Percentiles rank a stretch among this genome's conserved stretches.
Evolutionary conservation across 2,329 filamentous ascomycete species (phyloP).

Genomic region (Fragosphaeria purpurea): DNA sequence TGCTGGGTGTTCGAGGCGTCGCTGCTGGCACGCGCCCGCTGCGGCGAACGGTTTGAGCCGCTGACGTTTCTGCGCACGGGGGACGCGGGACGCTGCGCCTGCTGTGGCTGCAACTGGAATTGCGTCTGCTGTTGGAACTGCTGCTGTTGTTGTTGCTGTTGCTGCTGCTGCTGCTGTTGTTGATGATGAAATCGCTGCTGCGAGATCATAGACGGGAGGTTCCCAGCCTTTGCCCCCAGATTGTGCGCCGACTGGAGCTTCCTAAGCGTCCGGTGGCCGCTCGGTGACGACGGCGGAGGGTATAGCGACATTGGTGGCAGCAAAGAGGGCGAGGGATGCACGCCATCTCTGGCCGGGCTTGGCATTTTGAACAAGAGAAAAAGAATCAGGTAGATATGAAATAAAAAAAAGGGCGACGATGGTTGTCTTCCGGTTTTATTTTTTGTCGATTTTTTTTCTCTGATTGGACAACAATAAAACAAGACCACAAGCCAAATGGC

Average conservation of each 20-base stretch:
- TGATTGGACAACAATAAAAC: neutral
- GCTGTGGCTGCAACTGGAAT: constrained; percentile 33
- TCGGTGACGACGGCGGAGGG: constrained; percentile 49
- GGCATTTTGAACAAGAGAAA: constrained; percentile 16
- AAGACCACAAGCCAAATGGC: no score
- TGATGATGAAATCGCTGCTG: constrained; percentile 37
- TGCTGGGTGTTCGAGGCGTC: constrained; percentile 44
- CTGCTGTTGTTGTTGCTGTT: constrained; percentile 32
- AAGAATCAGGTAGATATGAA: no score
- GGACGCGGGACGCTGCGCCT: constrained; percentile 27
- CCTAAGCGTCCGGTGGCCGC: constrained; percentile 57
- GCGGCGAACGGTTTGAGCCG: constrained; percentile 30
- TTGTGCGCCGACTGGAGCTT: constrained; percentile 68
- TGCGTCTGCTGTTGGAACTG: constrained; percentile 31
- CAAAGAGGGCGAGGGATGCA: constrained; percentile 19
- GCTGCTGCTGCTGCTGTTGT: constrained; percentile 20
- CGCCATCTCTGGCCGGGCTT: constrained; percentile 21
- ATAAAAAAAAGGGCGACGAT: neutral
- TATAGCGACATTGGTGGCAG: constrained; percentile 30
- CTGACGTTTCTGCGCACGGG: constrained; percentile 25
- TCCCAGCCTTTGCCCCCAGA: constrained; percentile 45
- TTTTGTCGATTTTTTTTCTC: no score
- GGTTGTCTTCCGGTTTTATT: neutral
- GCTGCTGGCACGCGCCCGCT: constrained; percentile 61
- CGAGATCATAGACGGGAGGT: constrained; percentile 47